Conservation (phyloP, 768 basidiomycete genomes). For the Austroboletus festivus region DNA sequence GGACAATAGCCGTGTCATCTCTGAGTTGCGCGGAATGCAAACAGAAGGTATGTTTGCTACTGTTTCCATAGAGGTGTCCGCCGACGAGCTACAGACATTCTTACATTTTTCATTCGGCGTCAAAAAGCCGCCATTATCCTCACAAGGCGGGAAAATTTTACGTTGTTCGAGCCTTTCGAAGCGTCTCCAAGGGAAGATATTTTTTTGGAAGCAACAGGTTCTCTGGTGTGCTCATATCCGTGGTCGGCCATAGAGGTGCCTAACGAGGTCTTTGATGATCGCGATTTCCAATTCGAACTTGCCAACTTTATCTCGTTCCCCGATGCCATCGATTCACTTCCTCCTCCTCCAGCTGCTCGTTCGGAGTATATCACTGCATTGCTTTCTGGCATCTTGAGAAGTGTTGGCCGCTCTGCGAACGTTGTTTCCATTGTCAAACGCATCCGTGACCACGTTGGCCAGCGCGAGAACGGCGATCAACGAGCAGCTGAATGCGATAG, state of each 20-base stretch:
- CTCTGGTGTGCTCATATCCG: conserved; percentile 32
- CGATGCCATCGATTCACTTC: conserved; percentile 1
- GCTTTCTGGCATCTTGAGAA: neutral
- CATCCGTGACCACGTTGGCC: neutral
- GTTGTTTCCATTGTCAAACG: neutral
- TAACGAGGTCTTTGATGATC: conserved; percentile 6
- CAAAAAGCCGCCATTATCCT: too few species aligned
- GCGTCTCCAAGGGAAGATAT: too few species aligned
- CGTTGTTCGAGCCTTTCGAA: too few species aligned
- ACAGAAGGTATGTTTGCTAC: too few species aligned
- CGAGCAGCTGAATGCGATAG: neutral
- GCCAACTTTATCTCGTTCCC: conserved; percentile 18
- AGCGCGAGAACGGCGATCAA: neutral
- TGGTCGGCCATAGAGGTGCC: conserved; percentile 11
- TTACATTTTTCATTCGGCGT: too few species aligned
- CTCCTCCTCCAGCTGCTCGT: neutral
- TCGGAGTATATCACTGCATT: conserved; percentile 22
- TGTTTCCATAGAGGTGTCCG: too few species aligned
- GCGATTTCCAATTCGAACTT: conserved; percentile 14
- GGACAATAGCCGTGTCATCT: too few species aligned
- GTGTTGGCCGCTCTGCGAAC: neutral
- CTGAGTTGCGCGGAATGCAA: too few species aligned
- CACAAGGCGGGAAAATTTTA: too few species aligned
- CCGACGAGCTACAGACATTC: too few species aligned
- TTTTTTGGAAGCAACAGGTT: too few species aligned